Base-by-base conservation (phyloP, 2,329 filamentous ascomycete genomes). In the Colletotrichum musicola region DNA sequence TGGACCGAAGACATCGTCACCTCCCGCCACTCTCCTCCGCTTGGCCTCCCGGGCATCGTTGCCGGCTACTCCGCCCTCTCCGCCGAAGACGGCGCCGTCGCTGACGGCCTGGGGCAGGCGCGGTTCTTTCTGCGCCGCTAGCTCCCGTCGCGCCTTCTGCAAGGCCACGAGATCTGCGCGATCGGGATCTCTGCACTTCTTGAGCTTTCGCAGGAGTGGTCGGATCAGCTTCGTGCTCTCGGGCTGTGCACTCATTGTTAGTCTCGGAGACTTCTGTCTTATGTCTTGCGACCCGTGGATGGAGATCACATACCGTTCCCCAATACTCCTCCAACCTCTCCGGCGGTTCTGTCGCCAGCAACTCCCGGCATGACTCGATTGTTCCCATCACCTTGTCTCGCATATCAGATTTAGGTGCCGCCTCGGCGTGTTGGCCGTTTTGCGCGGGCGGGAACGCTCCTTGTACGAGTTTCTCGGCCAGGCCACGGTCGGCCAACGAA, bases 171-270 rank as follows among this genome's bases (percentile, higher is more conserved):
- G 79, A 77, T 95, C 91, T 50, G 87, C 88, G 64, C 92, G 89
- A 73, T 93, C 90, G 0, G 92, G 92, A 74, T 95, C 92, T 65
- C 90, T 85, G 73, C 92, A 95, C 73, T 86, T 88, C 69, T 88
- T 89, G n/a, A 95, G 82, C 76, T 93, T 94, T 79, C 86, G 89
- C 16, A 89, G 85, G 13, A 93, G 79, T 0, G 86, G 85, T 49
- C 87, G 88, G 72, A 89, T 84, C 25, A 86, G 79, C 59, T 83
- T 82, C 72, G 78, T 79, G 64, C 77, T 81, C 64, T 84, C 86
- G 70, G 79, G 79, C 82, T 84, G 71, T 75, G 70, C 71, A 70
- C 75, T 20, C 72, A 73, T 76, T 76, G 71, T 83, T 79, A 74
- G 73, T 58, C 49, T 49, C 1, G 35, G 1, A 1, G 70, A 18